Evolutionary conservation across 2,329 filamentous ascomycete species (phyloP).

Genomic region (Aspergillus sp.): DNA sequence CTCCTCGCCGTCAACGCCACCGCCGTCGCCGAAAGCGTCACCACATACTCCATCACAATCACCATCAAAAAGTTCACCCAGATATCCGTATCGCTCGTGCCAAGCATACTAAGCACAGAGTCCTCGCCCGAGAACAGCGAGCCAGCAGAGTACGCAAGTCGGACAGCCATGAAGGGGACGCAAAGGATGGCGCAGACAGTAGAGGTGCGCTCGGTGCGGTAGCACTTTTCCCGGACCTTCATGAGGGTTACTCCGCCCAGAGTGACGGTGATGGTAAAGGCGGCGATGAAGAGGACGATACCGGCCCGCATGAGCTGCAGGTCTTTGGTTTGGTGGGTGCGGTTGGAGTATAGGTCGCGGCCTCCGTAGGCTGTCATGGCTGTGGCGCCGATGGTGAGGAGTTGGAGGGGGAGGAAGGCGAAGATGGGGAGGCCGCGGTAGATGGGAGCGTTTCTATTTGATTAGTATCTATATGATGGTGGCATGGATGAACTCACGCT

Average conservation of each 20-base stretch:
- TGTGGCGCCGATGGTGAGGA: slow-evolving; percentile 9
- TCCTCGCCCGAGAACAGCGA: slow-evolving; percentile 8
- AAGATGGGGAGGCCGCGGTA: slow-evolving; percentile 10
- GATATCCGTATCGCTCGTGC: slow-evolving; percentile 5
- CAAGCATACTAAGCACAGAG: slow-evolving; percentile 8
- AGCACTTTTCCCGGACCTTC: slow-evolving; percentile 6
- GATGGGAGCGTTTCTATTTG: slow-evolving; percentile 10
- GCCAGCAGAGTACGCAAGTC: slow-evolving; percentile 10
- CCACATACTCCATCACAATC: slow-evolving; percentile 13
- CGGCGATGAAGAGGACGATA: slow-evolving; percentile 8
- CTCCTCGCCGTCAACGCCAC: slow-evolving; percentile 9
- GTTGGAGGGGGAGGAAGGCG: slow-evolving; percentile 9
- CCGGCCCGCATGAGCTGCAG: slow-evolving; percentile 10
- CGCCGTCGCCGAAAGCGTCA: slow-evolving; percentile 6
- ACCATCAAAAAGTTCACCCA: slow-evolving; percentile 14
- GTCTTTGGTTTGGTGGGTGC: slow-evolving; percentile 5
- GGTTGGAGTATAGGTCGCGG: slow-evolving; percentile 8
- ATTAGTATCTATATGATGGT: background rate
- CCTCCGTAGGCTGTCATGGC: slow-evolving; percentile 13
- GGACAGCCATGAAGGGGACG: slow-evolving; percentile 9
- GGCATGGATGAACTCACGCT: slow-evolving; percentile 6
- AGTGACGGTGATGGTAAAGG: slow-evolving; percentile 5
- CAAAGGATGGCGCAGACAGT: slow-evolving; percentile 8
- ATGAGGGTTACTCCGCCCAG: slow-evolving; percentile 6
- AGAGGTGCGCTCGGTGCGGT: slow-evolving; percentile 9